phyloP scores from a whole-genome alignment of 768 basidiomycete species.

The Lactarius hengduanensis region DNA sequence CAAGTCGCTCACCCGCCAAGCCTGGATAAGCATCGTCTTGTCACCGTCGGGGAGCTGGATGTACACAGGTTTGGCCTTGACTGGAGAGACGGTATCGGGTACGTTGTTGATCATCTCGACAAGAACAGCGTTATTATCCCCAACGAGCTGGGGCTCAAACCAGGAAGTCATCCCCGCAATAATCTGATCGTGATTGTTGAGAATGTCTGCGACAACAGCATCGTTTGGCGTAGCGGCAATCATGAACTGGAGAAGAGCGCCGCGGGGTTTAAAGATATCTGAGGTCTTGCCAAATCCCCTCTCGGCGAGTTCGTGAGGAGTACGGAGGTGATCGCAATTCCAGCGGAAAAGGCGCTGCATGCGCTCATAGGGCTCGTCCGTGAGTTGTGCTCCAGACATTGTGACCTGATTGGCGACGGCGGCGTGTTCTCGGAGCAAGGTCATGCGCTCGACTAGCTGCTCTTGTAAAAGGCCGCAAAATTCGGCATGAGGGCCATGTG shows the following conservation, averaged over 20 bases:
- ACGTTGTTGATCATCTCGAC: constrained; percentile 56
- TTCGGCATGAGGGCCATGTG: constrained; percentile 46
- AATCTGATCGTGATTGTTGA: constrained; percentile 49
- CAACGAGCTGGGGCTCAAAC: constrained; percentile 46
- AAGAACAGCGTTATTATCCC: constrained; percentile 40
- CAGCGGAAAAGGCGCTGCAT: constrained; percentile 50
- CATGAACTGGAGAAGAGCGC: constrained; percentile 78
- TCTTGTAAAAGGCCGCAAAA: constrained; percentile 48
- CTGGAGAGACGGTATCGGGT: constrained; percentile 76
- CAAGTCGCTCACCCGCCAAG: constrained; percentile 70
- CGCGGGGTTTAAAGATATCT: constrained; percentile 40
- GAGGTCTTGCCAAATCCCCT: constrained; percentile 14
- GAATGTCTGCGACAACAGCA: constrained; percentile 49
- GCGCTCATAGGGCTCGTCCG: constrained; percentile 32
- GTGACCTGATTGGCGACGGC: constrained; percentile 32
- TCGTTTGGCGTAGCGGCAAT: constrained; percentile 61
- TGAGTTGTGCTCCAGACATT: constrained; percentile 39
- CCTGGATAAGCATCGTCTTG: constrained; percentile 61
- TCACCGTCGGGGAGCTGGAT: constrained; percentile 75
- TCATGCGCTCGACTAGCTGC: constrained; percentile 38
- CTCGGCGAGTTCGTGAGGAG: constrained; percentile 40
- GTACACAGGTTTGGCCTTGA: constrained; percentile 78
- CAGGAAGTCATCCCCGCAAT: constrained; percentile 48
- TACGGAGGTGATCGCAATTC: constrained; percentile 55
- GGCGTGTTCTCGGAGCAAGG: constrained; percentile 32